These are phyloP conservation scores for Raphanus sativus DNA, from an alignment of 345 rosid genomes.

Conservation along the genomic window DNA sequence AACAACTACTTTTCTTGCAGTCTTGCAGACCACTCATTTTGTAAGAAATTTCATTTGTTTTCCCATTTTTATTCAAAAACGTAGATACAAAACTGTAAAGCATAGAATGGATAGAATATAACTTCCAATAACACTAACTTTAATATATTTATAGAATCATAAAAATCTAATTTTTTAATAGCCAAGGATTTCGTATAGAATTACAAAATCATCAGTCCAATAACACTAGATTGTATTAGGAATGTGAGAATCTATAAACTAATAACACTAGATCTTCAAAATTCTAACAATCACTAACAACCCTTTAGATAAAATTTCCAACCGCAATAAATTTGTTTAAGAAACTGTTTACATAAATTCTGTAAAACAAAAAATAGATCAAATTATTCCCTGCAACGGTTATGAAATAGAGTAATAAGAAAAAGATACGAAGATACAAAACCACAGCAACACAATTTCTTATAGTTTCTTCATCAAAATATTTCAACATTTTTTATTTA, in stretches of 20 bases:
- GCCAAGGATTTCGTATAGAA: too few species aligned
- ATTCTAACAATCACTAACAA: too few species aligned
- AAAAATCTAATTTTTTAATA: too few species aligned
- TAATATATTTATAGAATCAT: too few species aligned
- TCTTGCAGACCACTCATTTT: constrained; percentile 27
- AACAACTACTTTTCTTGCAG: constrained; percentile 16
- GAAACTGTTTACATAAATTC: background rate
- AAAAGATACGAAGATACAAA: background rate
- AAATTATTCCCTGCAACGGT: background rate
- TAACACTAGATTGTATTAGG: too few species aligned
- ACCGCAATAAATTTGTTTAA: background rate
- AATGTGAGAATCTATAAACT: too few species aligned
- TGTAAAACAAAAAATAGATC: background rate
- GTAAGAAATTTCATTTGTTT: background rate
- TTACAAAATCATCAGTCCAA: too few species aligned
- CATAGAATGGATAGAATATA: background rate
- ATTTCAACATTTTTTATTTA: background rate
- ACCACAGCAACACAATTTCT: background rate
- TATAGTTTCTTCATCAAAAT: background rate
- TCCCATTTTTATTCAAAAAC: background rate
- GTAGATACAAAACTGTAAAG: background rate
- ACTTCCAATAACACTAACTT: too few species aligned
- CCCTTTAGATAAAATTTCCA: too few species aligned
- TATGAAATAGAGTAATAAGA: background rate
- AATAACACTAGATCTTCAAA: too few species aligned